These are phyloP conservation scores for Pezicula rhizophila DNA, from an alignment of 2,329 filamentous ascomycete genomes.

Conservation along the genomic window DNA sequence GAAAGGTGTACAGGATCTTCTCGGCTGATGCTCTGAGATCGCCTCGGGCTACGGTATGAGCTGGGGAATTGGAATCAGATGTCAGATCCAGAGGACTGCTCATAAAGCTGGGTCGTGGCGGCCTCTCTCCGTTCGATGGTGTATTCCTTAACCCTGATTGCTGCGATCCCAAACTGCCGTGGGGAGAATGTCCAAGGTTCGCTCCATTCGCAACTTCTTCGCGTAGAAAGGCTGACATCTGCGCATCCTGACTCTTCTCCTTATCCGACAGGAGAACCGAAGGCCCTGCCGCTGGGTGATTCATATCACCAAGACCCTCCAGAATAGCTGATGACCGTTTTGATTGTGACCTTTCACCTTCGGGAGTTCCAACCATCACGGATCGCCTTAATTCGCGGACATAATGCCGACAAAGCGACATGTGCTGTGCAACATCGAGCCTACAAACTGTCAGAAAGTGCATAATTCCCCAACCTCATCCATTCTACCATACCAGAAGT, in stretches of 20 bases:
- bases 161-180: conserved; percentile 29
- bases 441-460: conserved; percentile 38
- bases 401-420: conserved; percentile 95
- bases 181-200: conserved; percentile 49
- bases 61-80: conserved; percentile 75
- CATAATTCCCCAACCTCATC: background rate
- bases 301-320: conserved; percentile 65
- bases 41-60: conserved; percentile 76
- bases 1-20: conserved; percentile 97
- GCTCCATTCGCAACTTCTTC: conserved; percentile 51
- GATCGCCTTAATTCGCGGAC: conserved; percentile 91
- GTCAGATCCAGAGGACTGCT: conserved; percentile 56
- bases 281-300: conserved; percentile 51
- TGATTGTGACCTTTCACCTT: conserved; percentile 69
- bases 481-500: conserved; percentile 76
- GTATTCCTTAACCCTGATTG: conserved; percentile 35
- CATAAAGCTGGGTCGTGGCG: conserved; percentile 47
- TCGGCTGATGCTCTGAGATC: conserved; percentile 92
- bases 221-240: conserved; percentile 85
- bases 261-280: conserved; percentile 61
- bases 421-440: conserved; percentile 99
- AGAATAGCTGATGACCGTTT: conserved; percentile 80
- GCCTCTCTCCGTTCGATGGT: conserved; percentile 39
- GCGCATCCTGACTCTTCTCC: conserved; percentile 76
- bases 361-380: conserved; percentile 86